Conservation (phyloP, 805 yeast species). For the Nakazawaea ishiwadae region DNA sequence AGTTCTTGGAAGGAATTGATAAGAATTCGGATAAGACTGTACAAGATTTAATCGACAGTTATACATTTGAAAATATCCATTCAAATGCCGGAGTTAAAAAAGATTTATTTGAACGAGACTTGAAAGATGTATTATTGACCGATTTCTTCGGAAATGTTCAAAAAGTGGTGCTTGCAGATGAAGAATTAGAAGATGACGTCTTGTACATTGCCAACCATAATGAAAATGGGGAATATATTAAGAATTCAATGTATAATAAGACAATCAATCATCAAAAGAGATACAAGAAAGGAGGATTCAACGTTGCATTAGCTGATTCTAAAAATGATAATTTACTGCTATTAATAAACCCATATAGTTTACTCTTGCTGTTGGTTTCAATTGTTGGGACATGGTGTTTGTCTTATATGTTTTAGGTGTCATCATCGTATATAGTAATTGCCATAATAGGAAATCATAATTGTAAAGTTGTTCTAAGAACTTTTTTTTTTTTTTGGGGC, state of each 20-base stretch:
- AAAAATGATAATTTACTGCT: too few relatives aligned
- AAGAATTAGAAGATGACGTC: conserved; percentile 46
- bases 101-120: conserved; percentile 66
- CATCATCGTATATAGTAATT: too few relatives aligned
- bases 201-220: conserved; percentile 32
- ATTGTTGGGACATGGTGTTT: too few relatives aligned
- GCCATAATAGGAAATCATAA: too few relatives aligned
- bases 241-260: too few relatives aligned
- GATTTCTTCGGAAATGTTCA: conserved; percentile 95
- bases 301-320: too few relatives aligned
- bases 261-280: too few relatives aligned
- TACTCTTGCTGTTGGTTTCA: too few relatives aligned
- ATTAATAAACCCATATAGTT: too few relatives aligned
- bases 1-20: conserved; percentile 75
- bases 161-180: conserved; percentile 56
- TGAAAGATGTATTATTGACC: conserved; percentile 69
- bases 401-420: too few relatives aligned
- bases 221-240: conserved; percentile 20
- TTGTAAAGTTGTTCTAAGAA: too few relatives aligned
- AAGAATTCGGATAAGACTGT: conserved; percentile 71
- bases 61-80: conserved; percentile 80
- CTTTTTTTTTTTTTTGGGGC: too few relatives aligned
- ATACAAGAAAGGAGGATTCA: not conserved
- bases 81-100: conserved; percentile 92
- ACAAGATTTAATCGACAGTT: conserved; percentile 79